A percentile compares a stretch with the other conserved stretches of the same genome.
Evolutionary conservation across 2,329 filamentous ascomycete genomes (phyloP).

Genomic region (Cryphonectria radicalis): DNA sequence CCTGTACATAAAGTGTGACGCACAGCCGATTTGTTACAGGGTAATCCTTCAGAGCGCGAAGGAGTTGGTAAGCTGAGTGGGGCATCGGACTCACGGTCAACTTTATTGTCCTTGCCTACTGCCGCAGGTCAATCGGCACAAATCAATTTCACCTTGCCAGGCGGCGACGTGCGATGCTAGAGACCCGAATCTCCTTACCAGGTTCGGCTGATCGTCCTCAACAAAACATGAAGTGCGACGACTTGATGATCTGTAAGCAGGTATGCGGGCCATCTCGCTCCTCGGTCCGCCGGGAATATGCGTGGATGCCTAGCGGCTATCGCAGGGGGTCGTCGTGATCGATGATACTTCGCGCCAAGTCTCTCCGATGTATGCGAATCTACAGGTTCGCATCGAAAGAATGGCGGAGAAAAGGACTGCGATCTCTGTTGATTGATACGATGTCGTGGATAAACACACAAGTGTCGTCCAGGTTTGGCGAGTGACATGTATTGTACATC

Average conservation of each 20-base stretch:
- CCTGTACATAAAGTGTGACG: neutral
- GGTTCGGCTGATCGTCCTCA: neutral
- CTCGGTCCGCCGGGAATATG: neutral
- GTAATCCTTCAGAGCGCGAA: neutral
- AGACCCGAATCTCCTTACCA: neutral
- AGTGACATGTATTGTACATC: slow-evolving; percentile 2
- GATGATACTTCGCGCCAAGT: neutral
- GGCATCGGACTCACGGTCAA: neutral
- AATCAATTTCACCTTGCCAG: neutral
- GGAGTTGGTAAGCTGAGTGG: neutral
- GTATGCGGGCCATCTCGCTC: neutral
- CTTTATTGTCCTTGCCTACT: neutral
- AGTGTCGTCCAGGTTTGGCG: neutral
- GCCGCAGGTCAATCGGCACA: neutral
- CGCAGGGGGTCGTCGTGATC: neutral
- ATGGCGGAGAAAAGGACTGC: neutral
- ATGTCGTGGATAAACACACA: neutral
- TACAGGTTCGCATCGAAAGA: neutral
- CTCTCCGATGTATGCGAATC: neutral
- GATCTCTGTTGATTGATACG: neutral
- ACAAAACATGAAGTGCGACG: neutral
- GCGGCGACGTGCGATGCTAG: neutral
- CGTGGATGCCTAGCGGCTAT: neutral
- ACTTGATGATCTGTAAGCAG: neutral
- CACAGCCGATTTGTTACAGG: neutral